A percentile compares a stretch with the other conserved stretches of the same genome.
These are phyloP conservation scores for Wickerhamomyces strasburgensis DNA, from an alignment of 805 yeast genomes.

Conservation along the genomic window DNA sequence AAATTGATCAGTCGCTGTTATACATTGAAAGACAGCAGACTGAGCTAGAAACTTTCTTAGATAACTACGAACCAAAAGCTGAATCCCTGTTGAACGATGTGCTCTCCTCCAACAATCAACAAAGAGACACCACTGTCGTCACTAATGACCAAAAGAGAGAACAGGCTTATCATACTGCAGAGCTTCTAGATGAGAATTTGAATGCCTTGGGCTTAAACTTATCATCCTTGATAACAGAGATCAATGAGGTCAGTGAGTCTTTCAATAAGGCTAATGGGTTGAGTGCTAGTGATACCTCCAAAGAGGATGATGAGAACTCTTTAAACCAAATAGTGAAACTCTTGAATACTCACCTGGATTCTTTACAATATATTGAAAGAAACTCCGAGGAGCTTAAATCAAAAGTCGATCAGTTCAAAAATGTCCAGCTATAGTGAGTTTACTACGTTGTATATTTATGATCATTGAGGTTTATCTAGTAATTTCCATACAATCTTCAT, in stretches of 20 bases:
- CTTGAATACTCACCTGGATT: conserved; percentile 83
- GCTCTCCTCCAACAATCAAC: conserved; percentile 27
- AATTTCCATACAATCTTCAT: no score
- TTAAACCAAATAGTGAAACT: conserved; percentile 71
- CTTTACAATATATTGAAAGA: conserved; percentile 80
- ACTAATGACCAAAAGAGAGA: conserved; percentile 83
- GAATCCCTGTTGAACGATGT: conserved; percentile 33
- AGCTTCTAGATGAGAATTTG: conserved; percentile 73
- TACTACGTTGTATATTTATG: no score
- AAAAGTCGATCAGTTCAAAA: conserved; percentile 43
- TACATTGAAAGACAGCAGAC: conserved; percentile 91
- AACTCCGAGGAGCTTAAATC: conserved; percentile 64
- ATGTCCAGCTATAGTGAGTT: conserved; percentile 15
- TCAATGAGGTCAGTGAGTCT: conserved; percentile 76
- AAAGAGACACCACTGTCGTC: conserved; percentile 30
- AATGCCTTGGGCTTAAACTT: conserved; percentile 74
- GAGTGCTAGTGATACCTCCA: conserved; percentile 26
- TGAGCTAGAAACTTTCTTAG: conserved; percentile 77
- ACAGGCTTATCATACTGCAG: conserved; percentile 84
- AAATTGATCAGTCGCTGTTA: conserved; percentile 79
- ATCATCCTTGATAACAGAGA: conserved; percentile 70
- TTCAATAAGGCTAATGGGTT: conserved; percentile 59
- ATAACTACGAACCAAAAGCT: conserved; percentile 61
- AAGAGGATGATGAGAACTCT: conserved; percentile 39
- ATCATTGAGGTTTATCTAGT: no score